Evolutionary conservation across 192 early-diverging fungal species (phyloP).

Genomic region (Coemansia sp.): DNA sequence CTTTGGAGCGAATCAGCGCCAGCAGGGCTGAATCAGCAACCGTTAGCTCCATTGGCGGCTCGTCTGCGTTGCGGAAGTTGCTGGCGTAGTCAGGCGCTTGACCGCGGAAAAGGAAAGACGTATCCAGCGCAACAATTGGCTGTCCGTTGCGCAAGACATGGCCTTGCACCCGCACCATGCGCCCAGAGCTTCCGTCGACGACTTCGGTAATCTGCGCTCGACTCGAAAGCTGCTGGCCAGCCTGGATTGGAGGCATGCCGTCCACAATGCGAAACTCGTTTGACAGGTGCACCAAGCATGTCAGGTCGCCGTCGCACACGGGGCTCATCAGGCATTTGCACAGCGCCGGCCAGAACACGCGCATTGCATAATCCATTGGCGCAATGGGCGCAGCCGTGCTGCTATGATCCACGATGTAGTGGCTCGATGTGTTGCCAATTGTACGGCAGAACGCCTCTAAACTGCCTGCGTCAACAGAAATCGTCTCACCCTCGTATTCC

Average conservation of each 20-base stretch:
- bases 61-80: conserved; percentile 74
- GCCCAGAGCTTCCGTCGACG: conserved; percentile 75
- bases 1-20: conserved; percentile 73
- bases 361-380: conserved; percentile 93
- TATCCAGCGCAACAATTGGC: conserved; percentile 72
- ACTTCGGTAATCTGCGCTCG: conserved; percentile 74
- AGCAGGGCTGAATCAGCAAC: conserved; percentile 65
- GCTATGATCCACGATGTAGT: conserved; percentile 32
- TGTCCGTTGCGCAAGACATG: conserved; percentile 56
- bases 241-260: conserved; percentile 60
- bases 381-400: neutral
- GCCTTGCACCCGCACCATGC: conserved; percentile 78
- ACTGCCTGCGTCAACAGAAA: conserved; percentile 33
- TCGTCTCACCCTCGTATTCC: neutral
- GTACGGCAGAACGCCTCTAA: conserved; percentile 81
- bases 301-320: conserved; percentile 84
- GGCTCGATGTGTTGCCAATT: conserved; percentile 59
- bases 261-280: conserved; percentile 80
- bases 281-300: conserved; percentile 81
- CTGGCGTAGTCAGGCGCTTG: conserved; percentile 67
- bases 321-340: conserved; percentile 85
- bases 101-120: conserved; percentile 83
- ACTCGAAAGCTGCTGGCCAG: conserved; percentile 55
- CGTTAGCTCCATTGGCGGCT: conserved; percentile 67
- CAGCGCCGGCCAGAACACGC: conserved; percentile 81